Base-by-base conservation (phyloP, 2,329 filamentous ascomycete species). In the Teratosphaeria gauchensis region DNA sequence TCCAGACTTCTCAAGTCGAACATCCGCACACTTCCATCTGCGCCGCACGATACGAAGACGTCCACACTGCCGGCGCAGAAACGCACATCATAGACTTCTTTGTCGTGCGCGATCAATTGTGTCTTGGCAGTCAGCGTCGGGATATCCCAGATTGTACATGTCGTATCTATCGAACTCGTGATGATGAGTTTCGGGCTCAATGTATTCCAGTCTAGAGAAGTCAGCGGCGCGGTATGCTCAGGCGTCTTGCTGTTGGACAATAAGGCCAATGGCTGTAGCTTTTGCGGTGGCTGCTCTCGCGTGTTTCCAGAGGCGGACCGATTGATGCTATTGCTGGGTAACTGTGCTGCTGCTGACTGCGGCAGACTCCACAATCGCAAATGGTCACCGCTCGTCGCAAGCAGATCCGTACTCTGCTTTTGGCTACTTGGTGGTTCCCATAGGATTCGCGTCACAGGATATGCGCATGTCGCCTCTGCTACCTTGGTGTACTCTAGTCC, bases 141-240 rank as follows among this genome's bases (percentile, higher is more conserved):
- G 58, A 99, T 99, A 73, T 99, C 94, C 94, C 94, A 99, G 65
- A 99, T 99, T 4, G 94, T 99, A 76, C 94, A 99, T 5, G 94
- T 99, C 1, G 94, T 99, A 71, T 99, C 94, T 69, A 99, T 99
- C 73, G 92, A 97, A 3, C 92, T 96, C 0, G 94, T 99, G 69
- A 99, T 99, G 71, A 99, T 99, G 57, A 99, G 80, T 72, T 92
- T 96, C 0, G 94, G 94, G 28, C 91, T 96, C 56, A 99, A 87
- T 1, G 90, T 95, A 70, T 99, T 99, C 94, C 94, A 99, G 73
- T 99, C 94, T 53, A 99, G 80, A 16, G 92, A 96, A 1, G 94
- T 99, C 59, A 99, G 84, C 21, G 94, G 94, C 14, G 94, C 94
- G 4, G 94, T 99, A 71, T 99, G 95, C 70, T 99, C 94, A 3